Evolutionary conservation across 345 rosid species (phyloP).

Genomic region (Adansonia digitata): DNA sequence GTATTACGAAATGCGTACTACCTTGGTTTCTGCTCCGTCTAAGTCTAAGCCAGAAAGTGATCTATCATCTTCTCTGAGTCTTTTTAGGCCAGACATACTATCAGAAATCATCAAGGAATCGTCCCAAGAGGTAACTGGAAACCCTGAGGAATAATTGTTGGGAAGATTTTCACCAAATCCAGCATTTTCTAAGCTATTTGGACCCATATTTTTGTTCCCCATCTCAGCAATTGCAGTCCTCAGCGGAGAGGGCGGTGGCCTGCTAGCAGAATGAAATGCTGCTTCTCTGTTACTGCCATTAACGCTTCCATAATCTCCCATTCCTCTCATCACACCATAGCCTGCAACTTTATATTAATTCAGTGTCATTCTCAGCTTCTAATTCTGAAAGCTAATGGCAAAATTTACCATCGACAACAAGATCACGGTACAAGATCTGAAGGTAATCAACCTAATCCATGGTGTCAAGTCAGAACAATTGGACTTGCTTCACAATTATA

Average conservation of each 20-base stretch:
- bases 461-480: not conserved
- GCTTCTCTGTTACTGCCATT: conserved; percentile 30
- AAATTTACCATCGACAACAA: not conserved
- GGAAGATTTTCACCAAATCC: conserved; percentile 30
- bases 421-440: too few species aligned
- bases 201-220: conserved; percentile 28
- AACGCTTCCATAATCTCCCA: conserved; percentile 50
- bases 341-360: conserved; percentile 29
- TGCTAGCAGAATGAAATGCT: conserved; percentile 38
- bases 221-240: conserved; percentile 59
- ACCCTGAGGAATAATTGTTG: conserved; percentile 24
- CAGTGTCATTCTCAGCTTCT: not conserved
- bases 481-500: not conserved
- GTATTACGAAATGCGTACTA: conserved; percentile 18
- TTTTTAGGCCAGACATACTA: conserved; percentile 17
- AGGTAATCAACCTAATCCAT: too few species aligned
- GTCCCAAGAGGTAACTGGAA: conserved; percentile 45
- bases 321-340: conserved; percentile 50
- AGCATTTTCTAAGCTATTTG: conserved; percentile 19
- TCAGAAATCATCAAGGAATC: conserved; percentile 33
- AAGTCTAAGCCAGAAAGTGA: conserved; percentile 49
- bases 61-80: conserved; percentile 42
- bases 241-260: conserved; percentile 32
- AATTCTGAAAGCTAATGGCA: not conserved
- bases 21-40: conserved; percentile 50